Percentiles rank a stretch among this genome's conserved stretches.
These are phyloP conservation scores for Acacia pycnantha DNA, from an alignment of 331 rosid genomes.

Conservation along the genomic window DNA sequence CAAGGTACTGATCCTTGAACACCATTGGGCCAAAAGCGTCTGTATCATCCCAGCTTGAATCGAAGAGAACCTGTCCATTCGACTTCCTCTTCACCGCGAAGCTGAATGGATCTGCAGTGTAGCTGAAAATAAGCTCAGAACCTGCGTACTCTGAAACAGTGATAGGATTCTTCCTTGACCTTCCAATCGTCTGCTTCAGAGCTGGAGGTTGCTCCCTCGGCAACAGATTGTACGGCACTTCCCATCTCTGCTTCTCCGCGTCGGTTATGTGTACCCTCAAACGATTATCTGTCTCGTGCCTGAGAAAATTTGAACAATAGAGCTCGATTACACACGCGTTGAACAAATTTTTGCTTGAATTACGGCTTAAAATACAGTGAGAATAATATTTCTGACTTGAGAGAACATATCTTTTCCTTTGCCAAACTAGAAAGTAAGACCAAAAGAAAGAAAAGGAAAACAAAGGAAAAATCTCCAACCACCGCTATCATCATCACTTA, in stretches of 20 bases:
- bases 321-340: background rate
- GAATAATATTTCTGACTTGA: background rate
- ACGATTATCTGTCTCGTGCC: conserved; percentile 78
- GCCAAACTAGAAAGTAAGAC: background rate
- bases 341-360: background rate
- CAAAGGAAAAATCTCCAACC: background rate
- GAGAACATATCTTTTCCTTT: background rate
- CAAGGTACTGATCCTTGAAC: conserved; percentile 93
- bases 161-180: conserved; percentile 40
- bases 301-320: conserved; percentile 19
- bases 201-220: conserved; percentile 77
- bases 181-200: conserved; percentile 42
- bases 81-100: conserved; percentile 72
- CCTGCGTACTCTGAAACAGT: conserved; percentile 58
- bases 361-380: background rate
- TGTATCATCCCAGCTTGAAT: conserved; percentile 47
- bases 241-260: conserved; percentile 83
- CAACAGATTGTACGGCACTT: conserved; percentile 78
- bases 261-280: conserved; percentile 86
- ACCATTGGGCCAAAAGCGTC: conserved; percentile 66
- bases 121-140: conserved; percentile 63
- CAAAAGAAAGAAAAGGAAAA: background rate
- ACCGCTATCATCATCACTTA: background rate
- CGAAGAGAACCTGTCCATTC: conserved; percentile 71
- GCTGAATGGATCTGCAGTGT: conserved; percentile 72